These are phyloP conservation scores for Hypoxylon lienhwacheense DNA, from an alignment of 495 filamentous ascomycete genomes.

Conservation along the genomic window DNA sequence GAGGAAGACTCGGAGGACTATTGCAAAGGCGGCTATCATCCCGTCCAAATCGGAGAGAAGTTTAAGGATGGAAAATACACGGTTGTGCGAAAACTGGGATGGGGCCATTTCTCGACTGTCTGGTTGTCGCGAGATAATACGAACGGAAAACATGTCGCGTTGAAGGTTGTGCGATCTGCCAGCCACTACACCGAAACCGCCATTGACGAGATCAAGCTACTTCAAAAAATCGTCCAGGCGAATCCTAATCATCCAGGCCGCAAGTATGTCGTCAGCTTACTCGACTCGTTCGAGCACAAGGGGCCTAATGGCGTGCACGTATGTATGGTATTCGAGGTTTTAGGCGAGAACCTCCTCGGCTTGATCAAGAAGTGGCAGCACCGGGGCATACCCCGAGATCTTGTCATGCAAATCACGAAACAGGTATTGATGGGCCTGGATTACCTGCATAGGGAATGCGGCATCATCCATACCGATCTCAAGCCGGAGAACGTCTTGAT, in stretches of 20 bases:
- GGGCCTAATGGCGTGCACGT: constrained; percentile 95
- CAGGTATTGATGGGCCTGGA: constrained; percentile 94
- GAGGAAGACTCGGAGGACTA: constrained; percentile 99
- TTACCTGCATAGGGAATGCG: constrained; percentile 96
- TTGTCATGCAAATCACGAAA: constrained; percentile 98
- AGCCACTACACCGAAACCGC: constrained; percentile 99
- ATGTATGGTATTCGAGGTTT: constrained; percentile 98
- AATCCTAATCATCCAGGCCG: constrained; percentile 92
- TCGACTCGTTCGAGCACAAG: constrained; percentile 97
- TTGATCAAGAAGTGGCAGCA: constrained; percentile 99
- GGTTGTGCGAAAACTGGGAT: constrained; percentile 93
- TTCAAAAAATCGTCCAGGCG: constrained; percentile 93
- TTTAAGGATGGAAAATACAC: constrained; percentile 98
- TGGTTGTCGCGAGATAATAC: constrained; percentile 94
- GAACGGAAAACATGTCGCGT: constrained; percentile 89
- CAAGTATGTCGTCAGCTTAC: constrained; percentile 89
- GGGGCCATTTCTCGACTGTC: constrained; percentile 98
- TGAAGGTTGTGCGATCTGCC: constrained; percentile 96
- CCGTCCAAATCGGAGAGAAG: constrained; percentile 87
- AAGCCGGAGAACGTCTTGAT: constrained; percentile 99
- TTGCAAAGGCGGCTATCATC: constrained; percentile 98
- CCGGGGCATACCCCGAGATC: constrained; percentile 89
- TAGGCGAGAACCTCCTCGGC: constrained; percentile 93
- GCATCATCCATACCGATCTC: constrained; percentile 97
- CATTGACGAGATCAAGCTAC: constrained; percentile 97